Percentiles rank a stretch among this genome's conserved stretches.
Evolutionary conservation across 2,329 filamentous ascomycete genomes (phyloP).

Genomic region (Simplicillium sp.): DNA sequence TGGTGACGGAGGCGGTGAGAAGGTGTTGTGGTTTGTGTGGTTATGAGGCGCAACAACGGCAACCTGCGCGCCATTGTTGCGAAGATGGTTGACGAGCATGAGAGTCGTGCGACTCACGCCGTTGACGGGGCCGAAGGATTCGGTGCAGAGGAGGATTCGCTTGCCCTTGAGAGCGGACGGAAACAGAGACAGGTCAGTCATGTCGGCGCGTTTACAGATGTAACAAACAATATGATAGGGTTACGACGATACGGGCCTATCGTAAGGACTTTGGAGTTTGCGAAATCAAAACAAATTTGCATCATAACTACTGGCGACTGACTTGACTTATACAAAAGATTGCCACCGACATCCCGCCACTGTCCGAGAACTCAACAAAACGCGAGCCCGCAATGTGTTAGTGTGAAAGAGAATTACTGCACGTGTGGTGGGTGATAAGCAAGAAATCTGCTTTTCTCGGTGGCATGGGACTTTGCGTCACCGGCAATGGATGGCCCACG

Average conservation of each 20-base stretch:
- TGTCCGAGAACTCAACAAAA: too few species aligned
- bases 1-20: conserved; percentile 31
- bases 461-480: too few species aligned
- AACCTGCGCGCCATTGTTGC: conserved; percentile 52
- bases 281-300: too few species aligned
- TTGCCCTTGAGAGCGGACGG: conserved; percentile 44
- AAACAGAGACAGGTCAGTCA: conserved; percentile 32
- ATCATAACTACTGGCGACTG: too few species aligned
- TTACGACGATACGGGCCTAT: too few species aligned
- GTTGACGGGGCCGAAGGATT: conserved; percentile 64
- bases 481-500: too few species aligned
- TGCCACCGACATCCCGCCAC: not conserved
- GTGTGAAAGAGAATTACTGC: too few species aligned
- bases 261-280: too few species aligned
- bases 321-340: not conserved
- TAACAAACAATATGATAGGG: conserved; percentile 1
- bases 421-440: too few species aligned
- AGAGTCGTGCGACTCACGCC: conserved; percentile 63
- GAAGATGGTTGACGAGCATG: conserved; percentile 59
- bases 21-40: conserved; percentile 43
- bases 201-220: conserved; percentile 13
- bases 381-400: too few species aligned
- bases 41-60: conserved; percentile 57
- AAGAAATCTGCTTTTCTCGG: too few species aligned
- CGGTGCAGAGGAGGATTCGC: conserved; percentile 57